Evolutionary conservation across 2,329 filamentous ascomycete genomes (phyloP), one percentile per base, ranked within the genome.

Genomic region (Graphilbum ipis-grandicollis): DNA sequence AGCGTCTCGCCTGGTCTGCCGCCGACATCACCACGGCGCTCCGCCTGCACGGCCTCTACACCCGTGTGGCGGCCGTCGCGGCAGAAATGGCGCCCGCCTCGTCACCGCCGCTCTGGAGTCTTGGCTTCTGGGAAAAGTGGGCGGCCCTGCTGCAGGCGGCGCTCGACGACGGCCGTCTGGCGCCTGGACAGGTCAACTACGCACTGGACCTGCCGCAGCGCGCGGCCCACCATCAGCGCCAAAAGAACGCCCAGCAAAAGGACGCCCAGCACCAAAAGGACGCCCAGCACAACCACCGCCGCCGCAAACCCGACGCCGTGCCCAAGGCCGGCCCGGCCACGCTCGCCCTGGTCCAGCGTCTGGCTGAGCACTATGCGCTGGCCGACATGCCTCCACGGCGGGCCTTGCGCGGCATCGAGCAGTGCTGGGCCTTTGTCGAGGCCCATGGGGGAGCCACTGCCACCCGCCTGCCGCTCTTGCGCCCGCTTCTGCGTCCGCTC

Each of bases 331-430:
- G 39, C 9, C 33, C 21, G 14, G 22, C 38, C 10, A 48, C 42
- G 17, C 35, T 45, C 5, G 41, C 31, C 2, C 41, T 53, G 9
- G 42, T 49, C 4, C 44, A 45, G 31, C 41, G 39, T 25, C 33
- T 48, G 9, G 44, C 47, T 9, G 18, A 35, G 10, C 35, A 41
- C 23, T 47, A 46, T 33, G 44, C 43, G 13, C 30, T 43, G 9
- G 10, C 40, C 40, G 2, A 41, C 50, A 9, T 51, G 15, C 31
- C 31, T 6, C 39, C 40, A 18, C 43, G 52, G 6, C 45, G 45
- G 9, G 49, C 47, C 1, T 34, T 61, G 18, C 46, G 46, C 6
- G 42, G 56, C 18, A 50, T 59, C 9, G 48, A 50, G 32, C 44
- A 43, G 9, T 59, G 52, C 41, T 48, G 53, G 18, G 32, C 39